Conservation (phyloP, 306 rosid species). For the Fagus crenata region DNA sequence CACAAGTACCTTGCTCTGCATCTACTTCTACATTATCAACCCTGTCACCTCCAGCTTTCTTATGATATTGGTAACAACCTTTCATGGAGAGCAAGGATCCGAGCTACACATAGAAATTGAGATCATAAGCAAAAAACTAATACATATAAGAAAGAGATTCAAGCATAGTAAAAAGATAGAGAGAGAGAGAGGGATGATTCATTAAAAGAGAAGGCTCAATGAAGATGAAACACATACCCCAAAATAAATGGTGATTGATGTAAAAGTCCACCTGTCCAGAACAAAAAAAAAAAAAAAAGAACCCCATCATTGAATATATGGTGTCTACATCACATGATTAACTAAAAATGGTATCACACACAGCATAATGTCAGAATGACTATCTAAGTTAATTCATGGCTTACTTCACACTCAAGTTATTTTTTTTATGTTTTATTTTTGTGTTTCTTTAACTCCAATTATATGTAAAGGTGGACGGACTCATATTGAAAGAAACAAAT, state of each 20-base stretch:
- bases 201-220: constrained; percentile 11
- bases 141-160: neutral
- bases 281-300: constrained; percentile 14
- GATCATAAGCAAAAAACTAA: constrained; percentile 18
- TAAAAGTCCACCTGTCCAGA: constrained; percentile 85
- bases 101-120: constrained; percentile 46
- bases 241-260: constrained; percentile 78
- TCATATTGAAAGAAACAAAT: neutral
- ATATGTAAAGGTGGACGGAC: neutral
- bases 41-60: constrained; percentile 75
- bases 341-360: constrained; percentile 17
- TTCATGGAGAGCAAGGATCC: constrained; percentile 78
- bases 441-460: neutral
- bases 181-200: neutral
- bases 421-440: too few relatives aligned
- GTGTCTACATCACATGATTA: neutral
- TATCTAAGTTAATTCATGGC: neutral
- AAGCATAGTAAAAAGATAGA: neutral
- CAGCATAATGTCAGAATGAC: neutral
- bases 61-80: constrained; percentile 80
- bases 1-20: constrained; percentile 59
- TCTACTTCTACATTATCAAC: constrained; percentile 77
- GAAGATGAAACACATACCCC: constrained; percentile 67
- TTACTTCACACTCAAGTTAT: neutral
- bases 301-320: neutral